Conservation (phyloP, 352 stramenopile genomes). For the Globisporangium paddicum region DNA sequence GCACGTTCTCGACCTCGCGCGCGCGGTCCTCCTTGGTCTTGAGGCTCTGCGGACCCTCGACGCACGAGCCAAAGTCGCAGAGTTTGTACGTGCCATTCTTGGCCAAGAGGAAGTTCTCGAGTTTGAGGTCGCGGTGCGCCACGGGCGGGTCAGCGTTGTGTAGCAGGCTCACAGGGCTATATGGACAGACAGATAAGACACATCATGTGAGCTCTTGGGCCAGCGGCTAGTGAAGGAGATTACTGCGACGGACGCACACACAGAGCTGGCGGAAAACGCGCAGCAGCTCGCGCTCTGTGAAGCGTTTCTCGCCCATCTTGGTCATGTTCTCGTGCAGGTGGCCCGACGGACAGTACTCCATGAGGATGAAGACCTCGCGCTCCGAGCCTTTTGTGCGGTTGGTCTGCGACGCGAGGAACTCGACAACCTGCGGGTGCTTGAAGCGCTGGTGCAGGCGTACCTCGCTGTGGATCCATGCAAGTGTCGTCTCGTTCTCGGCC, state of each 20-base stretch:
- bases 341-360: conserved; percentile 95
- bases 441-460: conserved; percentile 74
- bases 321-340: conserved; percentile 93
- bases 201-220: neutral
- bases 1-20: conserved; percentile 92
- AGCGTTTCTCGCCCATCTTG: conserved; percentile 74
- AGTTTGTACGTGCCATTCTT: conserved; percentile 92
- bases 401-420: conserved; percentile 57
- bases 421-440: conserved; percentile 57
- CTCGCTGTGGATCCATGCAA: conserved; percentile 58
- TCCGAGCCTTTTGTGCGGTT: conserved; percentile 31
- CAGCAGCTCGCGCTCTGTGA: conserved; percentile 63
- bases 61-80: conserved; percentile 94
- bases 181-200: neutral
- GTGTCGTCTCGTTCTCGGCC: conserved; percentile 60
- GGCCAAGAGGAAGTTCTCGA: conserved; percentile 95
- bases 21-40: conserved; percentile 80
- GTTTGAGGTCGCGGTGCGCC: conserved; percentile 96
- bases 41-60: conserved; percentile 71
- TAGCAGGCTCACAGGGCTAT: conserved; percentile 53
- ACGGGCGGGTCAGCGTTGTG: conserved; percentile 86
- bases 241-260: conserved; percentile 35
- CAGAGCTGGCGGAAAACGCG: conserved; percentile 67
- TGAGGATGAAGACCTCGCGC: conserved; percentile 93
- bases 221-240: neutral